Conservation (phyloP, 2,329 filamentous ascomycete species). For the Penicillium sp. region DNA sequence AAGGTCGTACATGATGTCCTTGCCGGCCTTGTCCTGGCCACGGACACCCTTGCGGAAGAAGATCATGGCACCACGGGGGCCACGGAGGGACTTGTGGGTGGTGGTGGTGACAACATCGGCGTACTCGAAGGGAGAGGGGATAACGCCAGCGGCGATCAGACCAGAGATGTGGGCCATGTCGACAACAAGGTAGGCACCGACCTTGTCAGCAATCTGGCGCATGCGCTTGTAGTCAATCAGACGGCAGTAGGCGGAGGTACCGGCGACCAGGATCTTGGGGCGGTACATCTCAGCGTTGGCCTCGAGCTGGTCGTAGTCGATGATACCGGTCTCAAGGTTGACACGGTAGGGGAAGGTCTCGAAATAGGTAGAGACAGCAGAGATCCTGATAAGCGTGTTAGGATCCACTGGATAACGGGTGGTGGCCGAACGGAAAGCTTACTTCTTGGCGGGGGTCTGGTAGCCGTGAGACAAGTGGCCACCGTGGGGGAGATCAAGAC, state of each 20-base stretch:
- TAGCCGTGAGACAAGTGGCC: slow-evolving; percentile 96
- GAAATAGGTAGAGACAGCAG: slow-evolving; percentile 98
- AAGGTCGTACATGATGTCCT: slow-evolving; percentile 81
- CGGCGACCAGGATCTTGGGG: slow-evolving; percentile 91
- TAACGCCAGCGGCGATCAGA: slow-evolving; percentile 82
- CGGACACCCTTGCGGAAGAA: slow-evolving; percentile 95
- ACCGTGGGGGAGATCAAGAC: slow-evolving; percentile 90
- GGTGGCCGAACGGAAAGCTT: slow-evolving; percentile 30
- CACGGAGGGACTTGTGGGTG: slow-evolving; percentile 94
- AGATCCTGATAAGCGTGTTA: slow-evolving; percentile 57
- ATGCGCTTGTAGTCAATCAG: slow-evolving; percentile 93
- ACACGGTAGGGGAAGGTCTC: slow-evolving; percentile 95
- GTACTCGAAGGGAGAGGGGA: slow-evolving; percentile 81
- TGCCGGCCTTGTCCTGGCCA: slow-evolving; percentile 78
- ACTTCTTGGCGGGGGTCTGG: slow-evolving; percentile 86
- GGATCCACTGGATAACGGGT: background rate
- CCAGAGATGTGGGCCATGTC: slow-evolving; percentile 99
- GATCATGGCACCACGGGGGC: slow-evolving; percentile 93
- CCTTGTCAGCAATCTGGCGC: slow-evolving; percentile 83
- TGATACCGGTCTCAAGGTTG: slow-evolving; percentile 82
- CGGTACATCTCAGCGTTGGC: slow-evolving; percentile 82
- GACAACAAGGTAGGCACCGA: slow-evolving; percentile 84
- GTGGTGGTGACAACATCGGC: slow-evolving; percentile 97
- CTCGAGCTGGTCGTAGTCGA: slow-evolving; percentile 90
- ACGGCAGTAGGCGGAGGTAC: slow-evolving; percentile 91